Evolutionary conservation across 2,329 filamentous ascomycete species (phyloP).

Genomic region (Cercospora sojina): DNA sequence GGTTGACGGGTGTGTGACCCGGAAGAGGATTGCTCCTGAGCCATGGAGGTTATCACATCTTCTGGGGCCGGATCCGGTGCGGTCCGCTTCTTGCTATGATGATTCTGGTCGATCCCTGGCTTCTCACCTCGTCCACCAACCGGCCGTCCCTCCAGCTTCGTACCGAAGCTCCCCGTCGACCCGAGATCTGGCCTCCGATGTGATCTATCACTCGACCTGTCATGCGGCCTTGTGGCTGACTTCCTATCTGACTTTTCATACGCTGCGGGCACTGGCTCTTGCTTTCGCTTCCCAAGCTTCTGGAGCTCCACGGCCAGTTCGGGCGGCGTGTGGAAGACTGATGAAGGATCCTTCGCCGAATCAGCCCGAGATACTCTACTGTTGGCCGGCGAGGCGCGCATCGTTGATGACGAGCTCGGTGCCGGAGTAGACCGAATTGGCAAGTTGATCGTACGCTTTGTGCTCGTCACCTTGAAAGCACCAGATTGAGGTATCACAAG

Average conservation of each 20-base stretch:
- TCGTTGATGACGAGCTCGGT: background rate
- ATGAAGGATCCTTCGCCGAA: background rate
- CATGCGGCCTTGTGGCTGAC: background rate
- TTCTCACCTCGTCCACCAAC: background rate
- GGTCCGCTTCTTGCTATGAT: background rate
- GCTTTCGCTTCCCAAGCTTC: background rate
- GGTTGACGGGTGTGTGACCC: background rate
- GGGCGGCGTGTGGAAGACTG: background rate
- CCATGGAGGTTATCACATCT: background rate
- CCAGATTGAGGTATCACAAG: background rate
- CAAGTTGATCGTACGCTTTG: background rate
- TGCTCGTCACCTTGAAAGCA: background rate
- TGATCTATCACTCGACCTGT: background rate
- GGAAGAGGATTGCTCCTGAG: background rate
- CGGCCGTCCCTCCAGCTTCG: background rate
- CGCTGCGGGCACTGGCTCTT: background rate
- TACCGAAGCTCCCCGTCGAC: background rate
- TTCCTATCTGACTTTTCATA: background rate
- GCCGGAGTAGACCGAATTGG: background rate
- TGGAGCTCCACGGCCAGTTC: background rate
- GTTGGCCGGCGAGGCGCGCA: background rate
- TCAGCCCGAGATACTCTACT: background rate
- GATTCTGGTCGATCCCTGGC: background rate
- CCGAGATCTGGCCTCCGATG: background rate
- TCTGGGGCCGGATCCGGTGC: background rate